These are phyloP conservation scores for Escallonia herrerae DNA, from an alignment of 129 eudicot genomes.

Conservation along the genomic window DNA sequence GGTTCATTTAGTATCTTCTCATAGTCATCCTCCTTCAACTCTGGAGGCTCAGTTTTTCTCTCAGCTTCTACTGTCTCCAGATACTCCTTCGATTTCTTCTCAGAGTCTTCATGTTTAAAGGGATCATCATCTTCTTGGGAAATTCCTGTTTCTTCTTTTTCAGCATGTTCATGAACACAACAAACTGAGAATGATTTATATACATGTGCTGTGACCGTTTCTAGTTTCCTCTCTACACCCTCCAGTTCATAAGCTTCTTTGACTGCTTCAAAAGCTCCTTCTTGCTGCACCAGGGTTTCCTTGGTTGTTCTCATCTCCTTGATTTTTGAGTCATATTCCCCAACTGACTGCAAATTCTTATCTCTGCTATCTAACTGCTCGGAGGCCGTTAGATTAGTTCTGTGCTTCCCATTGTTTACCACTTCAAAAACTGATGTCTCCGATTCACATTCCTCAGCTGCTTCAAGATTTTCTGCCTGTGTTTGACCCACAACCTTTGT, in stretches of 20 bases:
- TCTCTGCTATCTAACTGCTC: slow-evolving; percentile 8
- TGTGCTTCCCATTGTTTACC: slow-evolving; percentile 26
- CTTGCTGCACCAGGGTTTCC: slow-evolving; percentile 22
- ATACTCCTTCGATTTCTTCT: slow-evolving; percentile 12
- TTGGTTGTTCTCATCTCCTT: slow-evolving; percentile 14
- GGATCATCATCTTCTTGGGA: slow-evolving; percentile 13
- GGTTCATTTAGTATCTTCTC: slow-evolving; percentile 9
- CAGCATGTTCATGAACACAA: slow-evolving; percentile 3
- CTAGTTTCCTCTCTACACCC: slow-evolving; percentile 12
- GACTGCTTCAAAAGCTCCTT: slow-evolving; percentile 12
- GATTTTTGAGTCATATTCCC: slow-evolving; percentile 15
- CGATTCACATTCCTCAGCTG: slow-evolving; percentile 30
- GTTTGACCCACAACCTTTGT: slow-evolving; percentile 22
- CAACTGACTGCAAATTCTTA: slow-evolving; percentile 5
- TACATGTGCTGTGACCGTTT: slow-evolving; percentile 2
- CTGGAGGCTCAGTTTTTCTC: background rate
- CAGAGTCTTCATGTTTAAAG: slow-evolving; percentile 5
- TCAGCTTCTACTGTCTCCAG: slow-evolving; percentile 20
- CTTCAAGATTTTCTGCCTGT: slow-evolving; percentile 18
- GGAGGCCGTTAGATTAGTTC: slow-evolving; percentile 16
- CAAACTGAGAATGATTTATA: slow-evolving; percentile 2
- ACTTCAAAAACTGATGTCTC: slow-evolving; percentile 26
- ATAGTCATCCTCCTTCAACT: slow-evolving; percentile 15
- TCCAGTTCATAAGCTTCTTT: slow-evolving; percentile 18
- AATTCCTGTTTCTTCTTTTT: slow-evolving; percentile 16